Conservation (phyloP, 1,139 yeast species). For the Yamadazyma mexicana region DNA sequence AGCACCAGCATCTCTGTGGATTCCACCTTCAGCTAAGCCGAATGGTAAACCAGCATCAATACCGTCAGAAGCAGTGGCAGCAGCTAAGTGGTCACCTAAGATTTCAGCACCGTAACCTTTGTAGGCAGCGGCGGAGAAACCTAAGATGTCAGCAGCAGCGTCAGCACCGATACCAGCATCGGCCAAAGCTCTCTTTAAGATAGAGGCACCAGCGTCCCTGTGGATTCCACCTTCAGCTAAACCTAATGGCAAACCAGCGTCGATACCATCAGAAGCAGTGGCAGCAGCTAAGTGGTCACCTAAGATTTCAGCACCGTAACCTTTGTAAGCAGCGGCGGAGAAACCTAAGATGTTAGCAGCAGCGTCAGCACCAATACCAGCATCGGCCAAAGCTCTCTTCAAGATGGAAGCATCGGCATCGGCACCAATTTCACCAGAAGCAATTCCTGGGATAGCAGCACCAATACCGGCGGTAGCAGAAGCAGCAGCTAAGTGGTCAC, state of each 20-base stretch:
- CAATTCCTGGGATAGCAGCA: conserved; percentile 10
- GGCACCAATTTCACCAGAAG: conserved; percentile 6
- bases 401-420: conserved; percentile 11
- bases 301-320: conserved; percentile 12
- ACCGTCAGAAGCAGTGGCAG: conserved; percentile 14
- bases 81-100: conserved; percentile 14
- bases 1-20: conserved; percentile 10
- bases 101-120: conserved; percentile 12
- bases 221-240: conserved; percentile 10
- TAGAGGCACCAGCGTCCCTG: conserved; percentile 14
- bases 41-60: conserved; percentile 11
- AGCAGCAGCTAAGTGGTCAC: conserved; percentile 15
- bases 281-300: conserved; percentile 17
- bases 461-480: conserved; percentile 8
- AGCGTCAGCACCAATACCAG: conserved; percentile 11
- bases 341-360: conserved; percentile 9
- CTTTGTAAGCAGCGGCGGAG: conserved; percentile 12
- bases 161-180: conserved; percentile 13
- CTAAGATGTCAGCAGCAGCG: conserved; percentile 9
- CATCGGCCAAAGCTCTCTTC: conserved; percentile 14
- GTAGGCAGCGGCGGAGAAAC: conserved; percentile 11
- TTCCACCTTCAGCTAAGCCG: conserved; percentile 11
- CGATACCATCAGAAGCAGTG: conserved; percentile 12
- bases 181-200: conserved; percentile 11
- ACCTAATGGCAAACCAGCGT: conserved; percentile 11